phyloP scores from a whole-genome alignment of 1,284 basidiomycete genomes.

The Tremellales sp. region DNA sequence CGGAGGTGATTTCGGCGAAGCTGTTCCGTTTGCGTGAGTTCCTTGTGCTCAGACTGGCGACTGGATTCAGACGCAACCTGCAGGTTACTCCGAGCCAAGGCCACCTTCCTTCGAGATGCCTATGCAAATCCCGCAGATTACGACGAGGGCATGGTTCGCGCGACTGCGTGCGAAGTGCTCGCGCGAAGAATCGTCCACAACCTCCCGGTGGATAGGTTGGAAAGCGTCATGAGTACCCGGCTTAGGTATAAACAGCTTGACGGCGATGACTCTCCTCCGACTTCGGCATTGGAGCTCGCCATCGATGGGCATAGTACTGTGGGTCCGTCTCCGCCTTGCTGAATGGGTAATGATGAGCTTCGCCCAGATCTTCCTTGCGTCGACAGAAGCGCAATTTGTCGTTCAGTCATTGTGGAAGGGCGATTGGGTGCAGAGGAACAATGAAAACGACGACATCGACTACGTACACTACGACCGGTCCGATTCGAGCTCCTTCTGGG shows the following conservation, averaged over 20 bases:
- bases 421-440: slow-evolving; percentile 72
- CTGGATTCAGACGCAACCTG: slow-evolving; percentile 54
- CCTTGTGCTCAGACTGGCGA: no score
- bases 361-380: slow-evolving; percentile 77
- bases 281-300: slow-evolving; percentile 73
- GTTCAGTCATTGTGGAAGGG: slow-evolving; percentile 67
- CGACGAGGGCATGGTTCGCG: slow-evolving; percentile 79
- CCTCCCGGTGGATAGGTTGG: slow-evolving; percentile 60
- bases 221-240: slow-evolving; percentile 65
- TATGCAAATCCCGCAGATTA: slow-evolving; percentile 61
- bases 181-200: slow-evolving; percentile 75
- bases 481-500: slow-evolving; percentile 57
- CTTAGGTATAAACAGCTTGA: slow-evolving; percentile 70
- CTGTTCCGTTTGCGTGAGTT: slow-evolving; percentile 55
- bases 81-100: slow-evolving; percentile 77
- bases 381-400: slow-evolving; percentile 73
- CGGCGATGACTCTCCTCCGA: slow-evolving; percentile 68
- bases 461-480: slow-evolving; percentile 45
- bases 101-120: slow-evolving; percentile 63
- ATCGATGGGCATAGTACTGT: slow-evolving; percentile 64
- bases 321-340: slow-evolving; percentile 5
- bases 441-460: slow-evolving; percentile 53
- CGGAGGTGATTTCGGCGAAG: slow-evolving; percentile 64
- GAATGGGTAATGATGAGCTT: not conserved
- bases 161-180: slow-evolving; percentile 79